phyloP scores from a whole-genome alignment of 345 rosid genomes.

The Eutrema yunnanense region DNA sequence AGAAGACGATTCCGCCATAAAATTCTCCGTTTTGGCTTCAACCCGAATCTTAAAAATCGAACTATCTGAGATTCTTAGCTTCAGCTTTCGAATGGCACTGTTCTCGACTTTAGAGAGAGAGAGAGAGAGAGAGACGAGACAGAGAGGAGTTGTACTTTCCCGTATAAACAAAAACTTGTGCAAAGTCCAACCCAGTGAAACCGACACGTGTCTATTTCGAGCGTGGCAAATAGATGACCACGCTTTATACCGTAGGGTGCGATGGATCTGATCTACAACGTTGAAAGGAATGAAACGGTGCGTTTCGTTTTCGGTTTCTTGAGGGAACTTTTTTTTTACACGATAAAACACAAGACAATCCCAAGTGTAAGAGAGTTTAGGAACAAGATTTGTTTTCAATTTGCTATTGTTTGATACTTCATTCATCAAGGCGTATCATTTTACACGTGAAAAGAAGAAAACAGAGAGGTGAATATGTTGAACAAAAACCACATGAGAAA shows the following conservation, averaged over 20 bases:
- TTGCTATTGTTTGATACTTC: neutral
- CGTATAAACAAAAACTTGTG: neutral
- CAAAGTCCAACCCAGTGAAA: neutral
- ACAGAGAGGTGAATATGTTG: neutral
- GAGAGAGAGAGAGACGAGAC: neutral
- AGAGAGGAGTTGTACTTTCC: neutral
- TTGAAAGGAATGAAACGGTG: neutral
- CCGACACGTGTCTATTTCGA: neutral
- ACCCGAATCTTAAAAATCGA: neutral
- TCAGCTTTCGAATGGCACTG: conserved; percentile 16
- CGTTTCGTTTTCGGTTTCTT: neutral
- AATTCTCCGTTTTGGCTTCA: neutral
- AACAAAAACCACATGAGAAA: neutral
- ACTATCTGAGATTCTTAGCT: conserved; percentile 21
- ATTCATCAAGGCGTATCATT: neutral
- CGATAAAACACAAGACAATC: neutral
- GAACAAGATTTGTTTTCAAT: neutral
- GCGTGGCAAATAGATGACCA: conserved; percentile 5
- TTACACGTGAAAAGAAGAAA: neutral
- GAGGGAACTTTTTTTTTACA: neutral
- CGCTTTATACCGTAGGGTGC: conserved; percentile 4
- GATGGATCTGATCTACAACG: neutral
- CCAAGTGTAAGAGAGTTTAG: neutral
- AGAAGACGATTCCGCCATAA: conserved; percentile 53
- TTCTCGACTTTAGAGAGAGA: conserved; percentile 5